phyloP scores from a whole-genome alignment of 2,329 filamentous ascomycete species.

The Aureobasidium pullulans region DNA sequence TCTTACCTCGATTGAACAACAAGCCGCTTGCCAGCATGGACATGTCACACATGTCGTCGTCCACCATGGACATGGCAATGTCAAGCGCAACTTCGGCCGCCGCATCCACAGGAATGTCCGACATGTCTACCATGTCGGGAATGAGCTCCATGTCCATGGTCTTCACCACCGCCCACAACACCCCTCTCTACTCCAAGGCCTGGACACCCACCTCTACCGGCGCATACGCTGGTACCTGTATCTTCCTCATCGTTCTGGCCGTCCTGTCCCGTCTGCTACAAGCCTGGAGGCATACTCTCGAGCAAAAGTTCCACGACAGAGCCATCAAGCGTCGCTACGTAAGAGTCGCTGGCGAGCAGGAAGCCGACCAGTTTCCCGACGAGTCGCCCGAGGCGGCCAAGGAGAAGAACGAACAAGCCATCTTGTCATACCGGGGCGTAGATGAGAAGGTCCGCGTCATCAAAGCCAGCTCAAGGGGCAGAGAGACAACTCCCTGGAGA shows the following conservation, averaged over 20 bases:
- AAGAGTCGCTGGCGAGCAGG: constrained; percentile 58
- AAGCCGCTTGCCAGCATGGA: constrained; percentile 4
- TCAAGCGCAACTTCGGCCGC: constrained; percentile 8
- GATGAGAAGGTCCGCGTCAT: constrained; percentile 76
- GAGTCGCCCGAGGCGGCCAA: constrained; percentile 15
- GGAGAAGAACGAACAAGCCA: constrained; percentile 53
- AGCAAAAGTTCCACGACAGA: constrained; percentile 61
- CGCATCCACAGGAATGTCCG: constrained; percentile 7
- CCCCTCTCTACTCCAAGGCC: constrained; percentile 56
- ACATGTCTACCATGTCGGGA: constrained; percentile 15
- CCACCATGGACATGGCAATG: constrained; percentile 12
- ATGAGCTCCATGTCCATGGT: constrained; percentile 44
- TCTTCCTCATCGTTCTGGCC: constrained; percentile 77
- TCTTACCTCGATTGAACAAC: background rate
- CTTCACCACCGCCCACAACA: constrained; percentile 59
- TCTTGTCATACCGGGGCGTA: constrained; percentile 66
- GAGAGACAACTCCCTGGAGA: constrained; percentile 62
- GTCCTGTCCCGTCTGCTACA: constrained; percentile 62
- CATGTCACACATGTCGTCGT: constrained; percentile 10
- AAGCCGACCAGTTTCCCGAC: constrained; percentile 13
- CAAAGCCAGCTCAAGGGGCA: constrained; percentile 44
- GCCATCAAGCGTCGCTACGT: constrained; percentile 73
- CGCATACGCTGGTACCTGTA: constrained; percentile 79
- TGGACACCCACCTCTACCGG: constrained; percentile 69
- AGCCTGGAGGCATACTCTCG: constrained; percentile 56